These are phyloP conservation scores for Aegilops bicornis DNA, from an alignment of 176 grass and related monocot genomes.

Conservation along the genomic window DNA sequence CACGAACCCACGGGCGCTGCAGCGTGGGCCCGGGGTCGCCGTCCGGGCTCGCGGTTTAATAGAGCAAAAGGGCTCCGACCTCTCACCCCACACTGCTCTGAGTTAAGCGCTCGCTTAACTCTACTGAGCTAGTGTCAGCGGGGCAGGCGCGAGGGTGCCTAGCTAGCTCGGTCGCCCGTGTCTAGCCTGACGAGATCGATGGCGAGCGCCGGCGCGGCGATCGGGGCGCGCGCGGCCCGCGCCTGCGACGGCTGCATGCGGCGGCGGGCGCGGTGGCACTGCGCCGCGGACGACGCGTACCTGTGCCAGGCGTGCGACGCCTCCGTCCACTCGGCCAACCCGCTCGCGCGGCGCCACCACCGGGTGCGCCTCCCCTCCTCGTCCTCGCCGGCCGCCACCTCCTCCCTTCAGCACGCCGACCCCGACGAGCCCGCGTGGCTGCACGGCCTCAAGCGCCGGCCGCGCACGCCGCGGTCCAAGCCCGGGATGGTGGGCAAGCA, in stretches of 20 bases:
- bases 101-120: slow-evolving; percentile 32
- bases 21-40: neutral
- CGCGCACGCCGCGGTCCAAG: slow-evolving; percentile 76
- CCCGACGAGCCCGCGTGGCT: slow-evolving; percentile 61
- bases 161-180: too few relatives aligned
- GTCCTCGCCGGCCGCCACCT: neutral
- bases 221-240: slow-evolving; percentile 63
- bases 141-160: neutral
- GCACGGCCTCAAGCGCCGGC: slow-evolving; percentile 59
- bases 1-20: neutral
- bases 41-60: slow-evolving; percentile 18
- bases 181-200: slow-evolving; percentile 20
- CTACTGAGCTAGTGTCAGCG: neutral
- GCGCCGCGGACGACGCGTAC: slow-evolving; percentile 74
- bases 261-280: slow-evolving; percentile 75
- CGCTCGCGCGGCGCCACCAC: slow-evolving; percentile 77
- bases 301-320: slow-evolving; percentile 80
- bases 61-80: slow-evolving; percentile 14
- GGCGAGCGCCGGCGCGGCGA: slow-evolving; percentile 36
- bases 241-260: slow-evolving; percentile 83
- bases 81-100: slow-evolving; percentile 30
- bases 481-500: slow-evolving; percentile 34
- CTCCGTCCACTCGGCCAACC: slow-evolving; percentile 85
- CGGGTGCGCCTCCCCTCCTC: slow-evolving; percentile 57
- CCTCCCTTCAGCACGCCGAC: slow-evolving; percentile 4